Evolutionary conservation across 1,139 yeast genomes (phyloP), one percentile per base, ranked within the genome.

Genomic region (Pneumocystis oryctolagi): DNA sequence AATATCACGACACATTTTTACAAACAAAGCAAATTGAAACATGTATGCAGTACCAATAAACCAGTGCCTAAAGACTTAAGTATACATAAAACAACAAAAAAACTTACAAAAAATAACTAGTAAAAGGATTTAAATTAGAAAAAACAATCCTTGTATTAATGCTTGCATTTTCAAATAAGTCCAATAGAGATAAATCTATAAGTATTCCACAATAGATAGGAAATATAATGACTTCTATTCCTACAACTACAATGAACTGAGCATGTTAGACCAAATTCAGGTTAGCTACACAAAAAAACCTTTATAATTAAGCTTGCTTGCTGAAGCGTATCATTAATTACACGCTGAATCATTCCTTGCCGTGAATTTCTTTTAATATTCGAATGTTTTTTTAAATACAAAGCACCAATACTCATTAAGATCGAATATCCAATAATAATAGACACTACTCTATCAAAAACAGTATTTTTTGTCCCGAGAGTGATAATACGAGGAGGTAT

Each of bases 121-220:
- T 55, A 58, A 20, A 32, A 31, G 55, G 55, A 25, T 47, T 47
- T 25, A 31, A 47, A 12, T 47, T 56, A 8, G 59, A 25, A 2
- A 64, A 47, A 18, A 64, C 60, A 37, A 64, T 66, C 28, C 56
- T 53, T 6, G 34, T 42, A 20, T 8, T 31, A 14, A 69, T 16
- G 2, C 68, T 64, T 5, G 65, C 66, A 25, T 64, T 63, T 3
- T 71, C 71, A 53, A 73, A 67, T 5, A 74, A 59, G 2, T 79
- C 78, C 53, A 73, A 60, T 20, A 83, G 67, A 14, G 90, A 84
- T 65, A 86, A 76, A 69, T 87, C 92, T 18, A 64, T 73, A 69
- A 89, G 78, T 69, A 83, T 75, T 0, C 98, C 99, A 71, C 97
- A 89, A 68, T 84, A 84, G 0, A 87, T 79, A 0, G 99, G 98